Base-by-base conservation (phyloP, 176 grass and related monocot genomes). In the Zoysia japonica region DNA sequence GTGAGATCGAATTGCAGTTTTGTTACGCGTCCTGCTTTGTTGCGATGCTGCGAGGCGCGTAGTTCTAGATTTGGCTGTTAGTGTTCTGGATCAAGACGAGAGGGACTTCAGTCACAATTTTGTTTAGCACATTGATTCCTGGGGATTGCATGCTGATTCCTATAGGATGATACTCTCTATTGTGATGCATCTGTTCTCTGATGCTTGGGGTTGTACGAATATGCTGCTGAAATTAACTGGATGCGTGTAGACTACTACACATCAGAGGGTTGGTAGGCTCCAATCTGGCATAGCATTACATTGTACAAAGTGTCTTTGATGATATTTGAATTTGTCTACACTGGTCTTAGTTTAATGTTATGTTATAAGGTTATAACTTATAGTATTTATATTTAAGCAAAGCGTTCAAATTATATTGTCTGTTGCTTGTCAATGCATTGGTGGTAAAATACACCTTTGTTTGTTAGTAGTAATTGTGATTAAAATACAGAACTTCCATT, bases 1-100 rank as follows among this genome's bases (percentile, higher is more conserved):
- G 50, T 80, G 64, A 76, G 55, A 77, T 87, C 66, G 51, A 62
- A 35, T 45, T 69, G 43, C 52, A 13, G 41, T 81, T 71, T 68
- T 65, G 15, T 71, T 75, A 43, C 0, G 47, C 61, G 39, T 77
- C 13, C 17, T 77, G 39, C 51, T 3, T 65, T 5, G 2, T 36
- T 77, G 64, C 6, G 52, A 17, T 74, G 45, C 36, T 36, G 7
- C 10, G 2, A 82, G 59, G 61, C 11, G 1, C 11, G 11, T 76
- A 12, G 12, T 80, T 65, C 35, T 14, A 7, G 28, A 76, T 59
- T 65, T 9, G 49, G 15, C 11, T 5, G 63, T 44, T 45, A 4
- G 10, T 11, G 38, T 50, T 8, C 2, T 40, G 17, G 11, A 72
- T 78, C 28, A 13, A 13, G 37, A 36, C 13, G n/a, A 43, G 5